Base-by-base conservation (phyloP, 306 rosid genomes). In the Cucumis cinereus region DNA sequence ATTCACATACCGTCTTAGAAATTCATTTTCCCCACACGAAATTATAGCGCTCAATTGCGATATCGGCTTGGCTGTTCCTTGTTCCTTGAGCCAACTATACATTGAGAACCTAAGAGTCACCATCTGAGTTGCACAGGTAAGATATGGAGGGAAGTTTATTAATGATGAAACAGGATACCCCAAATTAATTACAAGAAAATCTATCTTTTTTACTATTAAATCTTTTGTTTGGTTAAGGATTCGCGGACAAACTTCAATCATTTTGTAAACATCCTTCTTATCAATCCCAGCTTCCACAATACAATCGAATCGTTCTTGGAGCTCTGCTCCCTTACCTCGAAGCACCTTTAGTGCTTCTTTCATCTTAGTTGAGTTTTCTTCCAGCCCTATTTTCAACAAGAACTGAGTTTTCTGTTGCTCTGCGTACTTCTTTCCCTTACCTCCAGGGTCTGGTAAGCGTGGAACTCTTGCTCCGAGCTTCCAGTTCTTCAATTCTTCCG, bases 251-350 rank as follows among this genome's bases (percentile, higher is more conserved):
- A 67, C 80, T 71, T 52, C 77, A 70, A 91, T 33, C 91, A 93
- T 88, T 77, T 75, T 60, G 26, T 76, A 72, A 59, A 85, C 96
- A 78, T 82, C 88, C 68, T 81, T 68, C 78, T 17, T 35, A 22
- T 84, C 87, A 60, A 93, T 83, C 10, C 97, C 97, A 60, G 90
- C 95, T 50, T 81, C 82, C 77, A 89, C 90, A 75, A 93, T 80
- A 59, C 86, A 87, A 70, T 93, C 83, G 24, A 88, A 90, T 77
- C 97, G 87, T 83, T 89, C 93, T 80, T 91, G 92, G 76, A 93
- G 92, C 86, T 89, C 92, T 55, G 50, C 77, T 81, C 91, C 98
- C 77, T 82, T 93, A 54, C 97, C 98, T 74, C 92, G 82, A 68
- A 88, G 88, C 63, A 79, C 64, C 85, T 79, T 85, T 45, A 83